Evolutionary conservation across 1,284 basidiomycete genomes (phyloP), one percentile per base, ranked within the genome.

Genomic region (Irpex rosettiformis): DNA sequence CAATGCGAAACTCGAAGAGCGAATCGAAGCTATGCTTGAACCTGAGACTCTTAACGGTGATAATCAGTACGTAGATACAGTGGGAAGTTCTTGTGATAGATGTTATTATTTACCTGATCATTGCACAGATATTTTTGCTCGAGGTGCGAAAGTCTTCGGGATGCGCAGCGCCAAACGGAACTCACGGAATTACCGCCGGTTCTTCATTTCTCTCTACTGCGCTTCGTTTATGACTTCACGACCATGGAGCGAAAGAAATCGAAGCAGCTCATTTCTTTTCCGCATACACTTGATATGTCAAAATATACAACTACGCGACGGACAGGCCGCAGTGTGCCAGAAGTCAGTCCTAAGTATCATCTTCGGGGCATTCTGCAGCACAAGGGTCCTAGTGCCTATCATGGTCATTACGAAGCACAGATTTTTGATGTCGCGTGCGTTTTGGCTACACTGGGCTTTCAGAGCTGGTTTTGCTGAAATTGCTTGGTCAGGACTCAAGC

Each of bases 371-470:
- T 96, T 7, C 74, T 97, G 7, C 72, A 93, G 56, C 94, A 97
- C 73, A 90, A 91, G 67, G 94, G 94, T 1, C 67, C 81, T 7
- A 89, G 93, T 73, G 94, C 94, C 10, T 91, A 95, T 73, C 91
- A 93, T 65, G 94, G 94, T 2, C 94, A 97, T 70, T 97, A 97
- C 67, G 88, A 93, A 65, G 92, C 92, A 27, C 90, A 96, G 67
- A 91, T 94, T 4, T 89, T 86, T 67, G 91, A 96, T 69, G 77
- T 79, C 47, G 72, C 73, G 93, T 95, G 67, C 66, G 86, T 75
- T 47, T 4, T 4, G 4, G 51, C n/a, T 24, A 22, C 18, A 16
- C 33, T 37, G 33, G 21, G n/a, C 13, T 22, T 53, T 7, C 21
- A 40, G 13, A 7, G 13, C 40, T 49, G 47, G 47, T 59, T 28